These are phyloP conservation scores for Sonneratia caseolaris DNA, from an alignment of 345 rosid genomes.

Conservation along the genomic window DNA sequence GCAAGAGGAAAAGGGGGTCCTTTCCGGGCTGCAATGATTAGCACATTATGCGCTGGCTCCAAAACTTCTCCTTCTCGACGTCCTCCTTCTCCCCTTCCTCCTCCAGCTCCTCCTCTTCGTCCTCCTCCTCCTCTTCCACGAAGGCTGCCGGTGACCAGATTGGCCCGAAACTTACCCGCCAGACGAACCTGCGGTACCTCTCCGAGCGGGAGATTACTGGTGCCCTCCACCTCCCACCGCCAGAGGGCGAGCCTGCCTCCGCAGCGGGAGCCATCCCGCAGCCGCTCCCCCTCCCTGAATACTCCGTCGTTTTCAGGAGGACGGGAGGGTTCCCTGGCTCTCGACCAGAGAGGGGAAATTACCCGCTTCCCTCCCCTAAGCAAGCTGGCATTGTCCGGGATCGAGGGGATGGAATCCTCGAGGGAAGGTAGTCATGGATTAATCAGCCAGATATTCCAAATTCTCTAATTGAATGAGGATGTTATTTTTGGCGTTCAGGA, in stretches of 20 bases:
- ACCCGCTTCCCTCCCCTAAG: constrained; percentile 22
- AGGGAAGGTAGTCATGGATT: constrained; percentile 10
- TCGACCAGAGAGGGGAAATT: neutral
- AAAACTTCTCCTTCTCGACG: constrained; percentile 39
- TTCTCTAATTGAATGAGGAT: too few relatives aligned
- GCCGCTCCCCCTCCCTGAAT: neutral
- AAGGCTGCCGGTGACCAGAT: constrained; percentile 8
- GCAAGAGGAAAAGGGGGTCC: neutral
- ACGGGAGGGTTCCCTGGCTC: neutral
- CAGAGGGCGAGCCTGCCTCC: neutral
- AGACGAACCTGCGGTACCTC: constrained; percentile 50
- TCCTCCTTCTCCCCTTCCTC: constrained; percentile 23
- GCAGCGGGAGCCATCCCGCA: neutral
- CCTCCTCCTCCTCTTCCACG: constrained; percentile 14
- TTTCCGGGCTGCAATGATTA: constrained; percentile 7
- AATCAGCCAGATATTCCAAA: too few relatives aligned
- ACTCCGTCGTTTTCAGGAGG: neutral
- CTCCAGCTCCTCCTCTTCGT: constrained; percentile 18
- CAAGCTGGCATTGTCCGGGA: constrained; percentile 24
- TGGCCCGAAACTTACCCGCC: constrained; percentile 38
- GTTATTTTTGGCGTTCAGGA: too few relatives aligned
- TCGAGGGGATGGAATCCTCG: constrained; percentile 23
- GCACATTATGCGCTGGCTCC: constrained; percentile 72
- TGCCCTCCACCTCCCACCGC: constrained; percentile 7
- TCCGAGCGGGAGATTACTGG: constrained; percentile 34